Base-by-base conservation (phyloP, 2,329 filamentous ascomycete species). In the Zasmidium angulare region DNA sequence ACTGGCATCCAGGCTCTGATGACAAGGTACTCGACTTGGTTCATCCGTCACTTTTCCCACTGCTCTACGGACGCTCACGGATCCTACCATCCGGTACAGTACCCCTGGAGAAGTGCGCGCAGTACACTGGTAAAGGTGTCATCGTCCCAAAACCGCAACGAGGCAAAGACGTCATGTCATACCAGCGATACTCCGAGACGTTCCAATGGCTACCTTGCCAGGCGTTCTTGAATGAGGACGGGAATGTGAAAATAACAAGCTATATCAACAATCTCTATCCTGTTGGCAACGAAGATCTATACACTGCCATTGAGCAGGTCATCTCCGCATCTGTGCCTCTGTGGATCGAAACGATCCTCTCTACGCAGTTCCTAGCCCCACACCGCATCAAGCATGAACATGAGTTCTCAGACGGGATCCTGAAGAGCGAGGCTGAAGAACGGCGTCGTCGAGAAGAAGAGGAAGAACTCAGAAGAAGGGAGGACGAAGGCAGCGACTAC, bases 21-120 rank as follows among this genome's bases (percentile, higher is more conserved):
- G 70, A 75, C 0, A 80, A 79, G 61, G 85, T 89, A 1, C 78
- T 86, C 0, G 82, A 89, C 66, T 74, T 89, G 1, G 79, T 89
- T 6, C 81, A 89, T 63, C 85, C 86, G 0, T 89, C 85, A 0
- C 75, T 89, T 2, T 89, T 81, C 63, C 85, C 86, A 0, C 70
- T 89, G 0, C 68, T 84, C 1, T 85, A 84, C 63, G 83, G 82
- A 0, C 71, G 71, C 14, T 79, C 78, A 1, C 75, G 75, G 2
- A 75, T 78, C 2, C 62, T 84, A 0, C 51, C 65, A 6, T 62
- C 70, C 2, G 65, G 64, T 2, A 59, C 53, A 7, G 69, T 75
- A 1, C 61, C 66, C 0, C 55, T 76, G 7, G 47, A 64, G 1
- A 64, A 73, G 23, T 74, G 71, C 19, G 61, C 71, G 3, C 52